Evolutionary conservation across 2,329 filamentous ascomycete species (phyloP).

Genomic region (Fusarium concolor): DNA sequence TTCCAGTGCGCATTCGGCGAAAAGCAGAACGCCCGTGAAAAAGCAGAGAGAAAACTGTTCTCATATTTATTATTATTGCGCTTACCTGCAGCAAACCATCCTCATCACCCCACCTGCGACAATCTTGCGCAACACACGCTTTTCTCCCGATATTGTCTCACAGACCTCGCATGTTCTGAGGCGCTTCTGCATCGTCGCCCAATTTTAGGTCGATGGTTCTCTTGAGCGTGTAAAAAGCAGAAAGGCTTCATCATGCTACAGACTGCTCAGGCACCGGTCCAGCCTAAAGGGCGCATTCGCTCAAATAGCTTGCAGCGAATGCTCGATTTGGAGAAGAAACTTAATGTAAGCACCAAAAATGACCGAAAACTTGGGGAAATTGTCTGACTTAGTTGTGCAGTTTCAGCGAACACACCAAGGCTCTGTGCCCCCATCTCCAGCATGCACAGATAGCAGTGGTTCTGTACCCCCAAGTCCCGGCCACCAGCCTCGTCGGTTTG

Average conservation of each 20-base stretch:
- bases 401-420: conserved; percentile 36
- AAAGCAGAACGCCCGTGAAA: conserved; percentile 17
- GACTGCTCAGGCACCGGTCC: conserved; percentile 20
- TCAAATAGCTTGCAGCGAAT: conserved; percentile 67
- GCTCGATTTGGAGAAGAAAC: conserved; percentile 69
- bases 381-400: conserved; percentile 19
- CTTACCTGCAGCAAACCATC: conserved; percentile 36
- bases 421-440: conserved; percentile 33
- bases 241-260: conserved; percentile 31
- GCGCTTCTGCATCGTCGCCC: conserved; percentile 2
- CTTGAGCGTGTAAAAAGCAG: conserved; percentile 6
- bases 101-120: conserved; percentile 7
- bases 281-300: conserved; percentile 38
- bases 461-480: conserved; percentile 39
- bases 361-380: neutral
- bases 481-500: conserved; percentile 42
- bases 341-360: conserved; percentile 61
- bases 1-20: conserved; percentile 19
- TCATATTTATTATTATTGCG: conserved; percentile 16
- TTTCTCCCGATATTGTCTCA: conserved; percentile 20
- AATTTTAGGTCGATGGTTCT: conserved; percentile 24
- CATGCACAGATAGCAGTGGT: conserved; percentile 18
- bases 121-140: conserved; percentile 28
- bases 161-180: conserved; percentile 30
- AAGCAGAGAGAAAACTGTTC: conserved; percentile 1